Conservation (phyloP, 2,329 filamentous ascomycete genomes). For the Diplocarpon mali region DNA sequence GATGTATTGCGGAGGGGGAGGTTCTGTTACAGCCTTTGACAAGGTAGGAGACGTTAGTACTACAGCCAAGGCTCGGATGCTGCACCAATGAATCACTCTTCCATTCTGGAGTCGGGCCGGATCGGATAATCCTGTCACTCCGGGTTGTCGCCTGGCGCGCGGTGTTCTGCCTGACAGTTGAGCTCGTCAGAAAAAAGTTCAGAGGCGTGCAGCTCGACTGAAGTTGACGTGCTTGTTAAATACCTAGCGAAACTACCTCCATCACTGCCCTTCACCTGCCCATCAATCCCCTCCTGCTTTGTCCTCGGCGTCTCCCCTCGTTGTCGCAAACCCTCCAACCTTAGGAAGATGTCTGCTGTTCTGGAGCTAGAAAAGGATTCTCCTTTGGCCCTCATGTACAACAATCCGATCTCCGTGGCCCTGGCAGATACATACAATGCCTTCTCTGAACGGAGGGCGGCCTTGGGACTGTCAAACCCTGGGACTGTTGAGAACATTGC, state of each 20-base stretch:
- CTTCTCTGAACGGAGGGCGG: constrained; percentile 77
- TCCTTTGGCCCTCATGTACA: constrained; percentile 55
- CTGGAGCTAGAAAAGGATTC: constrained; percentile 30
- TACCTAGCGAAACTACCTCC: constrained; percentile 5
- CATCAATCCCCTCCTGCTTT: background rate
- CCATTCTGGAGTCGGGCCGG: background rate
- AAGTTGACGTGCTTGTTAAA: constrained; percentile 10
- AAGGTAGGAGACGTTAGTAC: constrained; percentile 2
- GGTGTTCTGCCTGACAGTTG: constrained; percentile 3
- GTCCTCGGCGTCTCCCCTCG: background rate
- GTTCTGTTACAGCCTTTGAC: background rate
- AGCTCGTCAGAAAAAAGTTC: constrained; percentile 12
- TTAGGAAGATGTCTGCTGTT: constrained; percentile 24
- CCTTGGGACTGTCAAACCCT: constrained; percentile 82
- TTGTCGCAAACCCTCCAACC: background rate
- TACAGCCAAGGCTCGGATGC: constrained; percentile 1
- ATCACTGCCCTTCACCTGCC: constrained; percentile 1
- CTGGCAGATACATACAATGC: constrained; percentile 68
- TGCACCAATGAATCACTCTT: background rate
- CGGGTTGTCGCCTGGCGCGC: constrained; percentile 1
- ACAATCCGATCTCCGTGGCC: constrained; percentile 60
- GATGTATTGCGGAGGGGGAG: too few species aligned
- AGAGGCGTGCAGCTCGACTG: background rate
- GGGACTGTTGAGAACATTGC: constrained; percentile 84
- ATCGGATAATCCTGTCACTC: background rate